Base-by-base conservation (phyloP, 805 yeast species). In the Teunomyces barrocoloradensis region DNA sequence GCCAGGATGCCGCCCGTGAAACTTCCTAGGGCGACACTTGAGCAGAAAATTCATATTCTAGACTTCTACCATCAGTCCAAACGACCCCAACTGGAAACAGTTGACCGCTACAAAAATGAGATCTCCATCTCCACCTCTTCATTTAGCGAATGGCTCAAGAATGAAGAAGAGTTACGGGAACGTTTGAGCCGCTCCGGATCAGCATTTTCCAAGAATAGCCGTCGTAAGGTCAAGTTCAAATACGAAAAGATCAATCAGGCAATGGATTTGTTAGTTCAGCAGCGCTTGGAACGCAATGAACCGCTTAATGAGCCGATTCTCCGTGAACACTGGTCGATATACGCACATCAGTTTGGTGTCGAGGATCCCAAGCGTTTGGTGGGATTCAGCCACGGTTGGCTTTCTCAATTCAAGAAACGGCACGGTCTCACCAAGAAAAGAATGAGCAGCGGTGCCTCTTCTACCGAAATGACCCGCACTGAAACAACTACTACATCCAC, bases 381-480 rank as follows among this genome's bases (percentile, higher is more conserved):
- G 23, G 70, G 75, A 12, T 81, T 80, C 52, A 76, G 82, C 53
- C 85, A 81, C 58, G 87, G 87, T 6, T 81, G 86, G 86, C 61
- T 81, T 37, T 68, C 79, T 10, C 83, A 78, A 55, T 81, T 81
- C 61, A 81, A 81, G 59, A 80, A 78, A 53, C 63, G 85, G 43
- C 84, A 81, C 55, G 82, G 79, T 1, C 60, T 78, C 36, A 67
- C 68, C 51, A 66, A 62, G 51, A 58, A 64, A 38, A 52, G 67
- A 44, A 61, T 63, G 68, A 56, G 60, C 42, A 61, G 58, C 33
- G 37, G 39, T 27, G 18, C 44, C 29, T 17, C 42, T 5, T n/a
- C 40, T 4, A 21, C 29, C 12, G 40, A 37, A n/a, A n/a, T 37
- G 15, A 20, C 18, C 15, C 28, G 33, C 11, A 28, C 25, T 12